Conservation (phyloP, 1,284 basidiomycete genomes). For the Amylostereum areolatum region DNA sequence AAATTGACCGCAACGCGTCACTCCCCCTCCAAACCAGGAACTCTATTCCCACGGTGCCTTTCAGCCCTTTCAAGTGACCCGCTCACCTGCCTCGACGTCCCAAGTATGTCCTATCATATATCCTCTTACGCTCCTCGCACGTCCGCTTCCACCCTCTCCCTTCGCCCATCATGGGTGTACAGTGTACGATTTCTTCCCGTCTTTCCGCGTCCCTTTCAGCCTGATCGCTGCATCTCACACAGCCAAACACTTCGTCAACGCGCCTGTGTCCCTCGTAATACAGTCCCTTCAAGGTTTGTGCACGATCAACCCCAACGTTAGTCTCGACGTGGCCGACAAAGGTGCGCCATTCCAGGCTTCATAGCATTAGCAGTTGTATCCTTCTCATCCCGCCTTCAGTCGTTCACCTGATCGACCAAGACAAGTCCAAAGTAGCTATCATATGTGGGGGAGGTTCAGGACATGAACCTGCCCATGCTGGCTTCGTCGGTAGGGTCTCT, state of each 20-base stretch:
- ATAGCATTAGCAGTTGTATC: not conserved
- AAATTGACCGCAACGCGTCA: too few species aligned
- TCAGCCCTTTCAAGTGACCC: not conserved
- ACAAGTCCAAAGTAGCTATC: constrained; percentile 69
- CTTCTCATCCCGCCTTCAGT: constrained; percentile 32
- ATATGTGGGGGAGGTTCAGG: constrained; percentile 90
- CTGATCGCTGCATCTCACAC: too few species aligned
- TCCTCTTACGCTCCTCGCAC: not conserved
- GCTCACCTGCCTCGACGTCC: not conserved
- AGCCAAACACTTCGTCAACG: constrained; percentile 76
- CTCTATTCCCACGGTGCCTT: too few species aligned
- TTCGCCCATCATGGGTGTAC: constrained; percentile 16
- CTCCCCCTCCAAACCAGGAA: too few species aligned
- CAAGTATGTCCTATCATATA: not conserved
- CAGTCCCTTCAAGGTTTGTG: constrained; percentile 76
- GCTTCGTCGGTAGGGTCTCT: constrained; percentile 59
- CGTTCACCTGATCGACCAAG: constrained; percentile 50
- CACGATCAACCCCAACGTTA: constrained; percentile 63
- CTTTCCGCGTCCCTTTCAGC: too few species aligned
- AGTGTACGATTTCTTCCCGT: constrained; percentile 14
- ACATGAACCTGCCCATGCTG: constrained; percentile 85
- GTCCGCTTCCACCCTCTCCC: not conserved
- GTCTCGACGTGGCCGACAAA: constrained; percentile 63
- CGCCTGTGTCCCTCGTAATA: constrained; percentile 61
- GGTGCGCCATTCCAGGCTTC: constrained; percentile 29